Conservation (phyloP, 306 rosid genomes). For the Prunus persica region DNA sequence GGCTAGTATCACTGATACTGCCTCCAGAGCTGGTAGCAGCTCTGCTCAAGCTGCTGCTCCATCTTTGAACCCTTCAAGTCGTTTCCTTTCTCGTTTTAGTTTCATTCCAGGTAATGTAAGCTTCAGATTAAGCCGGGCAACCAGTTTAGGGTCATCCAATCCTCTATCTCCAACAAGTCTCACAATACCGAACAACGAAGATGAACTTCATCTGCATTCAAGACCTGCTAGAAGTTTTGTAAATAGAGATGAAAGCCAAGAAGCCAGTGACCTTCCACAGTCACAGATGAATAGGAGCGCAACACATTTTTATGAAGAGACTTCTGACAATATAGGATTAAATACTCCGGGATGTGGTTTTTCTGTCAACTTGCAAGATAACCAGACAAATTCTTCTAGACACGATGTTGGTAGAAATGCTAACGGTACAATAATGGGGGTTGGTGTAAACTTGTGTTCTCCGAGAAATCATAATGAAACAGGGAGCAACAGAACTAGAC, state of each 20-base stretch:
- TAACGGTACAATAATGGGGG: slow-evolving; percentile 37
- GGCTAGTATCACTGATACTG: slow-evolving; percentile 29
- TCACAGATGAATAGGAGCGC: slow-evolving; percentile 39
- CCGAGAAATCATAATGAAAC: slow-evolving; percentile 46
- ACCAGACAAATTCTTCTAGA: slow-evolving; percentile 37
- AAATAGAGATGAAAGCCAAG: slow-evolving; percentile 49
- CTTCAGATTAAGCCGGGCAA: slow-evolving; percentile 87
- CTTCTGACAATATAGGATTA: slow-evolving; percentile 46
- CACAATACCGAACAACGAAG: slow-evolving; percentile 58
- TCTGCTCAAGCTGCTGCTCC: slow-evolving; percentile 52
- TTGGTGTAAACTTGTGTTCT: slow-evolving; percentile 43
- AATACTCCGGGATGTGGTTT: slow-evolving; percentile 30
- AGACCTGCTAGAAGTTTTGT: slow-evolving; percentile 32
- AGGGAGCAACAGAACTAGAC: slow-evolving; percentile 54
- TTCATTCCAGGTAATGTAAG: slow-evolving; percentile 76
- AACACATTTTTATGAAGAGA: slow-evolving; percentile 37
- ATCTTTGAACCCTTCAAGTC: slow-evolving; percentile 62
- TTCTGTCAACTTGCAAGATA: slow-evolving; percentile 31
- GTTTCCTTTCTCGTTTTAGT: slow-evolving; percentile 83
- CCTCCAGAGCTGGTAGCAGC: slow-evolving; percentile 55
- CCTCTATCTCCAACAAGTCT: slow-evolving; percentile 60
- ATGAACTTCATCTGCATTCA: slow-evolving; percentile 45
- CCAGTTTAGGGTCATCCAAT: slow-evolving; percentile 80
- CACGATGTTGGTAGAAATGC: slow-evolving; percentile 40
- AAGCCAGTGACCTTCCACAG: slow-evolving; percentile 36